phyloP scores from a whole-genome alignment of 345 rosid genomes.

The Bruguiera gymnorhiza region DNA sequence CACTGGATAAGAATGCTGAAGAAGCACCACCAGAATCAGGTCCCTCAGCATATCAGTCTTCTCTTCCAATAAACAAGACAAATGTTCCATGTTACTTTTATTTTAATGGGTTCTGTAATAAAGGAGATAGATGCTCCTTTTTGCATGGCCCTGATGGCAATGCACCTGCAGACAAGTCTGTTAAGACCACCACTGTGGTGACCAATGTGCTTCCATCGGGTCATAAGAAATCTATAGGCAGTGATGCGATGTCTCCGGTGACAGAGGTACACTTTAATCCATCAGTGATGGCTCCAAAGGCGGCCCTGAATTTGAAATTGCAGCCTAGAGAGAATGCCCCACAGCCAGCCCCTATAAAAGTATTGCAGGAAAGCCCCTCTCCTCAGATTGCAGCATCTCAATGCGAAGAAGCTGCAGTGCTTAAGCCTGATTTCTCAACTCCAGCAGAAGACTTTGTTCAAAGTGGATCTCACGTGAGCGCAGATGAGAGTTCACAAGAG shows the following conservation, averaged over 20 bases:
- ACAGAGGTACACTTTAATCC: conserved; percentile 8
- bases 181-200: conserved; percentile 13
- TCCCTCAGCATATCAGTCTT: conserved; percentile 4
- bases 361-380: background rate
- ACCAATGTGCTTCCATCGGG: conserved; percentile 18
- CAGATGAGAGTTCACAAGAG: conserved; percentile 17
- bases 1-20: conserved; percentile 22
- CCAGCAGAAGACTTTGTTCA: conserved; percentile 12
- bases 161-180: conserved; percentile 20
- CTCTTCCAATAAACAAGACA: conserved; percentile 19
- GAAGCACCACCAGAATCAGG: conserved; percentile 8
- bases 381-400: background rate
- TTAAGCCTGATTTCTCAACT: conserved; percentile 22
- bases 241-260: conserved; percentile 9
- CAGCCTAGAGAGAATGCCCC: conserved; percentile 16
- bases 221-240: conserved; percentile 17
- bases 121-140: conserved; percentile 23
- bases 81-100: conserved; percentile 24
- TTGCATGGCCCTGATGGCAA: conserved; percentile 23
- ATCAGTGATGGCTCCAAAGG: conserved; percentile 17
- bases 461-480: conserved; percentile 9
- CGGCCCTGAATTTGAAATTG: conserved; percentile 8
- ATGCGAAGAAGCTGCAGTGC: conserved; percentile 4
- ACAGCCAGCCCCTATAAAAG: background rate
- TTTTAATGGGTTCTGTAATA: conserved; percentile 17